Conservation (phyloP, 176 grass and related monocot species). For the Hordeum marinum region DNA sequence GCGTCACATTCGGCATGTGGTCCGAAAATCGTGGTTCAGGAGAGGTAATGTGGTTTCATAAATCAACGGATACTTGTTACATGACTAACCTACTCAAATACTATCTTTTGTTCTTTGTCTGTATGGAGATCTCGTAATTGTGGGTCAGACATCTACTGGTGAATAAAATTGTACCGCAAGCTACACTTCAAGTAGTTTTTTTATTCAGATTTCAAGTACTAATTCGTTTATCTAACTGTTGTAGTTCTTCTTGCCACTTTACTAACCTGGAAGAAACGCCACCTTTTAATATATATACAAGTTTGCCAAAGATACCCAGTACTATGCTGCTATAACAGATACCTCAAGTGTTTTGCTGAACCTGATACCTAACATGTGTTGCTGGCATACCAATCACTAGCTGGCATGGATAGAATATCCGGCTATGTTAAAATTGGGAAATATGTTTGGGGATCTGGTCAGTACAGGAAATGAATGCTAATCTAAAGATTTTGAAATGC, state of each 20-base stretch:
- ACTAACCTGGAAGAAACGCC: not conserved
- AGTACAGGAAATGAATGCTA: not conserved
- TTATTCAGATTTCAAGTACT: not conserved
- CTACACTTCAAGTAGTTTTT: not conserved
- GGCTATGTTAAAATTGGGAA: not conserved
- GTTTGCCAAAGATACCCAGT: not conserved
- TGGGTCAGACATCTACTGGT: not conserved
- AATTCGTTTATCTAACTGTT: not conserved
- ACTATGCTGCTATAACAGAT: not conserved
- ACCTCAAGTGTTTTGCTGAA: not conserved
- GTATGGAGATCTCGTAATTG: not conserved
- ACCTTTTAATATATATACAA: not conserved
- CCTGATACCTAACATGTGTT: not conserved
- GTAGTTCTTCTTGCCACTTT: not conserved
- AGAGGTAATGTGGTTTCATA: constrained; percentile 55
- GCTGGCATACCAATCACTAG: not conserved
- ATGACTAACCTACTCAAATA: not conserved
- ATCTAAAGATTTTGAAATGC: not conserved
- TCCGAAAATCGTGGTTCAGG: constrained; percentile 76
- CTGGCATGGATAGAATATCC: not conserved
- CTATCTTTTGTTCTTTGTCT: not conserved
- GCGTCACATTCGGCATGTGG: constrained; percentile 74
- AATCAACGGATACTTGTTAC: not conserved
- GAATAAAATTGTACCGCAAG: not conserved
- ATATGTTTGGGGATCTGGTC: too few relatives aligned